Percentiles rank a stretch among this genome's conserved stretches.
Evolutionary conservation across 345 rosid species (phyloP).

Genomic region (Clausena lansium): DNA sequence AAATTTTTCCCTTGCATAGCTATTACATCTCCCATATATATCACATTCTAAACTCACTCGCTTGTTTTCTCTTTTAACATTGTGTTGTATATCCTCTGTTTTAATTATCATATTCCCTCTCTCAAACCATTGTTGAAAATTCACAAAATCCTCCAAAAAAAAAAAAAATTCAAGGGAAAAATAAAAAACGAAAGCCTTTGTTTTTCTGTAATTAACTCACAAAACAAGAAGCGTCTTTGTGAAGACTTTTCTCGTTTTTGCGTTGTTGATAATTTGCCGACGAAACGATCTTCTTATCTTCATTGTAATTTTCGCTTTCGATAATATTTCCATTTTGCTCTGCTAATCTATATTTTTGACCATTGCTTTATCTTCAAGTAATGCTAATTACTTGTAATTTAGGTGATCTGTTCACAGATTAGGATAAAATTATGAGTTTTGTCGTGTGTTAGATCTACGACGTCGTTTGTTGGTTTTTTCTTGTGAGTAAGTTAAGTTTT

Average conservation of each 20-base stretch:
- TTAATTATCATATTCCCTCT: slow-evolving; percentile 17
- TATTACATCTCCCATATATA: slow-evolving; percentile 3
- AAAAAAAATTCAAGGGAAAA: not conserved
- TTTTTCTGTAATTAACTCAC: not conserved
- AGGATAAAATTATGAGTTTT: slow-evolving; percentile 20
- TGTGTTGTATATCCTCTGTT: slow-evolving; percentile 9
- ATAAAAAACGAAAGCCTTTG: not conserved
- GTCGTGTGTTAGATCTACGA: slow-evolving; percentile 51
- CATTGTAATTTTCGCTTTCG: slow-evolving; percentile 12
- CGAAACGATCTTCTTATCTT: slow-evolving; percentile 20
- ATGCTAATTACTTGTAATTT: slow-evolving; percentile 27
- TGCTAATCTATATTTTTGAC: not conserved
- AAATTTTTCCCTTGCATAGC: not conserved
- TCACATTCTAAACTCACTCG: slow-evolving; percentile 11
- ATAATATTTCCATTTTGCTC: not conserved
- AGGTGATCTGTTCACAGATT: slow-evolving; percentile 38
- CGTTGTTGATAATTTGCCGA: slow-evolving; percentile 16
- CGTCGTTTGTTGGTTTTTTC: slow-evolving; percentile 14
- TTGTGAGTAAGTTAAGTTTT: slow-evolving; percentile 20
- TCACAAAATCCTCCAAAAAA: not conserved
- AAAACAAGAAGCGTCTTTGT: not conserved
- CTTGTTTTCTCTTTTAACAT: slow-evolving; percentile 4
- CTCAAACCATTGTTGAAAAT: slow-evolving; percentile 6
- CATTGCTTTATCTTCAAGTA: slow-evolving; percentile 43
- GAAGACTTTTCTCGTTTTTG: not conserved